A percentile compares a stretch with the other conserved stretches of the same genome.
Evolutionary conservation across 2,329 filamentous ascomycete species (phyloP).

Genomic region (Plectosphaerella sp.): DNA sequence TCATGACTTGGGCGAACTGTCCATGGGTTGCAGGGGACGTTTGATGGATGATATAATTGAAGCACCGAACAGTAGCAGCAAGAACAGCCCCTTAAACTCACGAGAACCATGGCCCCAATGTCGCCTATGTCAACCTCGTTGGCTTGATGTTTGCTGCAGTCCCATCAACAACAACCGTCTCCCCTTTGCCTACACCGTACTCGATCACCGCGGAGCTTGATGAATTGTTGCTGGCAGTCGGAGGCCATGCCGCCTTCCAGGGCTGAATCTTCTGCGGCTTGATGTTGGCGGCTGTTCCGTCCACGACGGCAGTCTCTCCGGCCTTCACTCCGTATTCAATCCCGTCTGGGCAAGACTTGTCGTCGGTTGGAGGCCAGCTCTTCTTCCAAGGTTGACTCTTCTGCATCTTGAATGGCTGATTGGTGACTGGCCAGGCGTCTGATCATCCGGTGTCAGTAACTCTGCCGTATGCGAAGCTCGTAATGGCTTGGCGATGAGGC

Average conservation of each 20-base stretch:
- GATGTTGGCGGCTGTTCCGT: not conserved
- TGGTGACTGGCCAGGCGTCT: too few relatives aligned
- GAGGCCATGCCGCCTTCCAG: constrained; percentile 2
- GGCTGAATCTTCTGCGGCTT: constrained; percentile 1
- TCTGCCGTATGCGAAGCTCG: too few relatives aligned
- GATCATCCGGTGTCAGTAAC: too few relatives aligned
- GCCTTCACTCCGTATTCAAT: not conserved
- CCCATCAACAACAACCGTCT: constrained; percentile 3
- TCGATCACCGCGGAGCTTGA: not conserved
- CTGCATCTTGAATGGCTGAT: not conserved
- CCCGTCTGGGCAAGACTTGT: not conserved
- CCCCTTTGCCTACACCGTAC: constrained; percentile 1
- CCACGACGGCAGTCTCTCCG: not conserved
- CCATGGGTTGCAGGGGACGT: too few relatives aligned
- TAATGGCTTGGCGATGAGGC: too few relatives aligned
- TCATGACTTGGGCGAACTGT: too few relatives aligned
- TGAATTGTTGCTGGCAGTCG: not conserved
- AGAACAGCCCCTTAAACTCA: too few relatives aligned
- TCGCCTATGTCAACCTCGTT: not conserved
- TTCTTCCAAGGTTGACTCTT: constrained; percentile 4
- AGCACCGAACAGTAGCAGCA: too few relatives aligned
- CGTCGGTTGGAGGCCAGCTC: constrained; percentile 1
- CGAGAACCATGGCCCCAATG: too few relatives aligned
- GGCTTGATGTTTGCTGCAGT: not conserved
- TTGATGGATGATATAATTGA: too few relatives aligned